phyloP scores from a whole-genome alignment of 768 basidiomycete genomes.

The Leccinum subtestaceum region DNA sequence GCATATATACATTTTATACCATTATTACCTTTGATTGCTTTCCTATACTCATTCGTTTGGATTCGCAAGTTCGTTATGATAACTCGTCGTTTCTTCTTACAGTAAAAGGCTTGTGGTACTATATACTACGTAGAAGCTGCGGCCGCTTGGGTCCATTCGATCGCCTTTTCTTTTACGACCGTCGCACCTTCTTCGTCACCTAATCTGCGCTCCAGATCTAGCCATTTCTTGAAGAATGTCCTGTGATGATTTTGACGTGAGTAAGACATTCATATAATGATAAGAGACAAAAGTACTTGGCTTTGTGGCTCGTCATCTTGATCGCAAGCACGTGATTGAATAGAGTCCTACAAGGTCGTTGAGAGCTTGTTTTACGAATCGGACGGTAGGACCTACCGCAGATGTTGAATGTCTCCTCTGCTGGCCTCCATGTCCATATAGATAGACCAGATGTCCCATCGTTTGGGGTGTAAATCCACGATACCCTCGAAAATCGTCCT shows the following conservation, averaged over 20 bases:
- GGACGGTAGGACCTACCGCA: conserved; percentile 49
- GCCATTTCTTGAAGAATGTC: conserved; percentile 97
- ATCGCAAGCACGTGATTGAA: conserved; percentile 79
- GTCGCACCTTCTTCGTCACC: conserved; percentile 85
- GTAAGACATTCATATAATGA: neutral
- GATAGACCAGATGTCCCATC: conserved; percentile 93
- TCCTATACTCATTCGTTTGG: conserved; percentile 50
- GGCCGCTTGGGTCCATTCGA: conserved; percentile 85
- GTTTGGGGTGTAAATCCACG: conserved; percentile 91
- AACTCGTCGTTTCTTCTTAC: conserved; percentile 35
- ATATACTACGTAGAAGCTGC: conserved; percentile 17
- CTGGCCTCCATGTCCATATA: conserved; percentile 96
- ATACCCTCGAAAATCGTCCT: conserved; percentile 97
- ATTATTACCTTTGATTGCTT: conserved; percentile 37
- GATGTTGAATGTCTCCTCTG: conserved; percentile 72
- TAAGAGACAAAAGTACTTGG: conserved; percentile 66
- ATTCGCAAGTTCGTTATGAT: conserved; percentile 41
- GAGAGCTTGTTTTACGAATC: neutral
- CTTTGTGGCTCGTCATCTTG: conserved; percentile 94
- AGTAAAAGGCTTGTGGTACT: conserved; percentile 15
- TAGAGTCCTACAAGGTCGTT: conserved; percentile 55
- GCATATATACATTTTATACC: conserved; percentile 37
- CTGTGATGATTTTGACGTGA: conserved; percentile 38
- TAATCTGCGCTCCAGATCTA: conserved; percentile 79
- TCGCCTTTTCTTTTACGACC: conserved; percentile 81